Percentiles rank a stretch among this genome's conserved stretches.
Conservation (phyloP, 2,329 filamentous ascomycete genomes). For the Achaetomium macrosporum region DNA sequence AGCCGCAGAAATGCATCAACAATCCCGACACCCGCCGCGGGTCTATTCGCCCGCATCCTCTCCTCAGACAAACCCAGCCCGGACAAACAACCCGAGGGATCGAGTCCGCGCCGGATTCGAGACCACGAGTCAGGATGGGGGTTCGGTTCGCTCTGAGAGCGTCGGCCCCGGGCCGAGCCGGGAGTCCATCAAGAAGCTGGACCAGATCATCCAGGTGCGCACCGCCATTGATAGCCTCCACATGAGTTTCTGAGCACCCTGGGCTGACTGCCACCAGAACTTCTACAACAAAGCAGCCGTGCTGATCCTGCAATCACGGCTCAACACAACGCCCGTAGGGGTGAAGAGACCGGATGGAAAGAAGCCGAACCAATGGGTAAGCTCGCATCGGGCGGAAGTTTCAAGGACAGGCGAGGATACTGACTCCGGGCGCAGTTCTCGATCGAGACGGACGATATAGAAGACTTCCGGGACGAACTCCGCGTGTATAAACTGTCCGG, state of each 20-base stretch:
- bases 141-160: constrained; percentile 41
- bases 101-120: constrained; percentile 42
- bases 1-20: constrained; percentile 71
- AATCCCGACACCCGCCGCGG: constrained; percentile 68
- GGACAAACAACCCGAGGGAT: constrained; percentile 72
- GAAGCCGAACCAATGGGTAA: constrained; percentile 80
- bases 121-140: constrained; percentile 35
- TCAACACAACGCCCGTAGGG: constrained; percentile 58
- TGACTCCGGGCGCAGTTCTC: constrained; percentile 64
- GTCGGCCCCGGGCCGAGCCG: constrained; percentile 43
- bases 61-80: constrained; percentile 63
- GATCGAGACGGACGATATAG: constrained; percentile 87
- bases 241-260: neutral
- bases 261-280: constrained; percentile 53
- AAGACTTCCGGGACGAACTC: constrained; percentile 77
- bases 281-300: constrained; percentile 85
- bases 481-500: constrained; percentile 76
- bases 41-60: constrained; percentile 68
- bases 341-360: constrained; percentile 39
- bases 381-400: neutral
- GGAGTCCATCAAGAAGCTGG: constrained; percentile 72
- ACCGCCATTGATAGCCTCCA: neutral
- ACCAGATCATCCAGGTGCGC: constrained; percentile 83
- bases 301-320: constrained; percentile 74
- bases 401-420: neutral